Evolutionary conservation across 2,329 filamentous ascomycete genomes (phyloP), one percentile per base, ranked within the genome.

Genomic region (Fusarium circinatum): DNA sequence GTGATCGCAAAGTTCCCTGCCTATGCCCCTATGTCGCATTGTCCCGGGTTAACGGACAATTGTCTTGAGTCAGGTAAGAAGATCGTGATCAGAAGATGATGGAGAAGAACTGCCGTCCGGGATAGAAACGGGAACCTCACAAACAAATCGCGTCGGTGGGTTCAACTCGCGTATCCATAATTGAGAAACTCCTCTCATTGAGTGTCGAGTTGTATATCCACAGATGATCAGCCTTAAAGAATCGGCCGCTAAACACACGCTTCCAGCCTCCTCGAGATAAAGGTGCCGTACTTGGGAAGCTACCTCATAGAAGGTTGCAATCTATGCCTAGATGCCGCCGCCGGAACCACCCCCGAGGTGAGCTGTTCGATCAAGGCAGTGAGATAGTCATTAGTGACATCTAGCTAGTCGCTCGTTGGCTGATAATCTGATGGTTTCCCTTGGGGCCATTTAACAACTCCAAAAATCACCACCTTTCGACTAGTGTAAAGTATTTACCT

Each of bases 41-140:
- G 28, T 30, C 17, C 44, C 55, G 52, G 58, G 56, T 41, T 39
- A 26, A 48, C 26, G 62, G 55, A 44, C 41, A 49, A 44, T 38
- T 64, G 39, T 30, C 45, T 67, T 28, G 71, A 74, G 71, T 74
- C 71, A 74, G 51, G 65, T 60, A 55, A 28, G 44, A 30, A 58
- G 42, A 64, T 74, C 54, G 47, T 51, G 67, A 74, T 68, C 64
- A 44, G 22, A 62, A 55, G 22, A 61, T 52, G 17, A 55, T 38
- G 30, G 26, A 52, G 42, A 26, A 51, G 30, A 63, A 48, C 26
- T 18, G 26, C 30, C 34, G 58, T 64, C 48, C 24, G 47, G 54
- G 39, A 59, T 20, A 26, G 51, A n/a, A 44, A 26, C 20, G 26
- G 36, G 26, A 62, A 47, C 41, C 26, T 44, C n/a, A 38, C 22